Conservation (phyloP, 176 grass and related monocot genomes). For the Rhipidocladum racemiflorum region DNA sequence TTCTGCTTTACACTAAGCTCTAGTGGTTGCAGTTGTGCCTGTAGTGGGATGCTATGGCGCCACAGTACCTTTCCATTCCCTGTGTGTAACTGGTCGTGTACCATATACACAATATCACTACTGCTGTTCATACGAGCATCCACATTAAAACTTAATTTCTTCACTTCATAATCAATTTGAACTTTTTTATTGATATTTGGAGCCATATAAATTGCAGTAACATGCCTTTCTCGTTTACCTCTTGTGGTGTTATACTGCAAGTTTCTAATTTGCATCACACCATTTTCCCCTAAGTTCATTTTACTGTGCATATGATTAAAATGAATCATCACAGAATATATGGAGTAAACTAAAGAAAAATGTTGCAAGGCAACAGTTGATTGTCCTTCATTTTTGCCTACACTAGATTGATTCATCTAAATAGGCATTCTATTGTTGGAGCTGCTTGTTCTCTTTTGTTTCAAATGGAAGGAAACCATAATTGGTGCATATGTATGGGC, state of each 20-base stretch:
- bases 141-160: neutral
- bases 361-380: neutral
- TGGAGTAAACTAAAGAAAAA: slow-evolving; percentile 21
- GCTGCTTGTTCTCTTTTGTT: slow-evolving; percentile 8
- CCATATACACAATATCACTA: neutral
- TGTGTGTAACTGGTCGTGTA: neutral
- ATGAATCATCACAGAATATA: neutral
- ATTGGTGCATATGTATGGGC: neutral
- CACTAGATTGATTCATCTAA: neutral
- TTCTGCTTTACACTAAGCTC: neutral
- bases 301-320: neutral
- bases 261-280: neutral
- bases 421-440: neutral
- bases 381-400: neutral
- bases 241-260: neutral
- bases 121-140: neutral
- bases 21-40: neutral
- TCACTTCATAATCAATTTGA: neutral
- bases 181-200: neutral
- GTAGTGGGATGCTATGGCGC: neutral
- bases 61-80: neutral
- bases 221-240: neutral
- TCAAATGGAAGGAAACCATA: neutral
- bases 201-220: neutral
- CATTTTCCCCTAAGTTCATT: neutral